phyloP scores from a whole-genome alignment of 1,284 basidiomycete species.

The Fomes fomentarius region DNA sequence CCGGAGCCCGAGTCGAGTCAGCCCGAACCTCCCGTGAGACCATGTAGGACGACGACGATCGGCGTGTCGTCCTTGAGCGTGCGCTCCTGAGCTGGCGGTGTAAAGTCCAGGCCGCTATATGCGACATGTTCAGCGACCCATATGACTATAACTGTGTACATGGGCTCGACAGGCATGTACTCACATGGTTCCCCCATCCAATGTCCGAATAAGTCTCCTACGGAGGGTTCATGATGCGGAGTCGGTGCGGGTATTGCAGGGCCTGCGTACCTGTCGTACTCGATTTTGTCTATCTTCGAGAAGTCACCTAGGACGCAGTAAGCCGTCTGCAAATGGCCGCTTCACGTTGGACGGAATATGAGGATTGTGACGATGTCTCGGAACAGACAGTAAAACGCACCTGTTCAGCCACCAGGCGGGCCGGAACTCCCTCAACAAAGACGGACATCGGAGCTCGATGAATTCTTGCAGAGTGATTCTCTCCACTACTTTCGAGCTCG shows the following conservation, averaged over 20 bases:
- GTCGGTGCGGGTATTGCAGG: background rate
- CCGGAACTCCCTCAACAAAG: constrained; percentile 54
- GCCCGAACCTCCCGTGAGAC: constrained; percentile 78
- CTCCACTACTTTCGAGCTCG: constrained; percentile 36
- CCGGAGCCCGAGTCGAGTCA: constrained; percentile 6
- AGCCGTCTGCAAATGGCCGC: constrained; percentile 76
- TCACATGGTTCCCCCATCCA: constrained; percentile 75
- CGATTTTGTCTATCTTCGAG: constrained; percentile 69
- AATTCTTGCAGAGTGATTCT: constrained; percentile 51
- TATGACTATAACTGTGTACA: background rate
- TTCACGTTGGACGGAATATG: constrained; percentile 27
- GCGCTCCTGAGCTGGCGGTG: constrained; percentile 57
- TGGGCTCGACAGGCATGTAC: constrained; percentile 27
- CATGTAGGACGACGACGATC: constrained; percentile 85
- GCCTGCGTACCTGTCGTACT: constrained; percentile 63
- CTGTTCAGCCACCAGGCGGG: constrained; percentile 75
- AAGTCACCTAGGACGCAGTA: constrained; percentile 76
- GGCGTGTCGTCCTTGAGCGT: constrained; percentile 67
- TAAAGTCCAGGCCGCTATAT: constrained; percentile 73
- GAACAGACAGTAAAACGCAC: constrained; percentile 40
- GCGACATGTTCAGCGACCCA: constrained; percentile 4
- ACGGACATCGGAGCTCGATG: constrained; percentile 60
- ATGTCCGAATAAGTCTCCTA: constrained; percentile 61
- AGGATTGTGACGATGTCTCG: background rate
- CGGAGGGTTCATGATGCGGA: constrained; percentile 2